Evolutionary conservation across 2,329 filamentous ascomycete species (phyloP), one percentile per base, ranked within the genome.

Genomic region (Xylariales sp.): DNA sequence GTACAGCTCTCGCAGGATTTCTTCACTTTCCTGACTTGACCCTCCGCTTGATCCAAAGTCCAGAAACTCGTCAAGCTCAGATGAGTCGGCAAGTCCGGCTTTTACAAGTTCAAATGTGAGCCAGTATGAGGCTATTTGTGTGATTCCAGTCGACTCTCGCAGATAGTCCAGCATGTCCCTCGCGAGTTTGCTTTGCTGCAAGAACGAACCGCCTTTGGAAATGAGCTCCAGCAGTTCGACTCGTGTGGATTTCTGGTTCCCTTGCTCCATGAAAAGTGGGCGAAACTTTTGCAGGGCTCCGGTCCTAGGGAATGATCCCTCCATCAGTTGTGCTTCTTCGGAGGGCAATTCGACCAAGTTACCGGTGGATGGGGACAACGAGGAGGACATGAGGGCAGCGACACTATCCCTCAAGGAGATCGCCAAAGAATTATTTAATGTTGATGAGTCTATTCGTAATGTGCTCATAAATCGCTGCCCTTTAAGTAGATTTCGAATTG

Each of bases 61-160:
- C 6, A 95, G 61, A 27, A 93, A 79, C 27, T 81, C 76, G 40
- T 86, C 80, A 5, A 87, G 57, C 6, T 76, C 74, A 2, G 71
- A 64, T 13, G 71, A 67, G 2, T 67, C 61, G 4, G 63, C 57
- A 14, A 78, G 65, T 6, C 72, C 68, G 4, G 75, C 70, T 52
- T 81, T 81, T 7, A 90, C 61, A 2, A 91, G 71, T 48, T 85
- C 78, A 40, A 90, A 78, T 0, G 85, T 76, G 4, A 95, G 67
- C 90, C 90, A 96, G 50, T 88, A 85, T 3, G 83, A 78, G 11
- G 88, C 79, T 18, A 91, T 60, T 45, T 81, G 76, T 24, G 69
- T 67, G 14, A 77, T 67, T 1, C 78, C 76, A 4, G 71, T 66
- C 4, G 76, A 74, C 20, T 76, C 69, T 37, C 77, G 74, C 5